Evolutionary conservation across 306 rosid genomes (phyloP).

Genomic region (Gillenia trifoliata): DNA sequence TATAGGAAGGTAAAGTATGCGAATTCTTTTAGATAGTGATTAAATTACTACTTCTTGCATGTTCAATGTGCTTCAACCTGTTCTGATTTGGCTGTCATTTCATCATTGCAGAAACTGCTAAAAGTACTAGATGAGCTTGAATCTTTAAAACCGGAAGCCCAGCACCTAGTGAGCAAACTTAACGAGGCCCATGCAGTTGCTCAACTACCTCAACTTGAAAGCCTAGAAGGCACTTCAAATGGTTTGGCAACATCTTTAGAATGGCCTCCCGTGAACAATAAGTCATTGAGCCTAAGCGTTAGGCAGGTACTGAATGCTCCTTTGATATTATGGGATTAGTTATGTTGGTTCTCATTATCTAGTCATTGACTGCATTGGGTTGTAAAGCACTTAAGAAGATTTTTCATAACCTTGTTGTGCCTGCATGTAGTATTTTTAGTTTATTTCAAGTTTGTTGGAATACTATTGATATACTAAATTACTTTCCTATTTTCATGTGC

Average conservation of each 20-base stretch:
- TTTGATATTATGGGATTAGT: background rate
- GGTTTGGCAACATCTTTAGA: conserved; percentile 40
- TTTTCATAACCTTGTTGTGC: background rate
- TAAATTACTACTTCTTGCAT: background rate
- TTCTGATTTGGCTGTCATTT: conserved; percentile 16
- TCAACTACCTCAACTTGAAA: conserved; percentile 36
- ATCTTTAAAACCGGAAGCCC: conserved; percentile 64
- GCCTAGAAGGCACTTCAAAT: conserved; percentile 32
- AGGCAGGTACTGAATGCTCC: conserved; percentile 47
- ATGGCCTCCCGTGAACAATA: conserved; percentile 47
- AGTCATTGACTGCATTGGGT: background rate
- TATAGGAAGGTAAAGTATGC: conserved; percentile 56
- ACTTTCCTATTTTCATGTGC: conserved; percentile 19
- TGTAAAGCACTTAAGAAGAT: conserved; percentile 5
- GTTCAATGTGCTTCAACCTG: conserved; percentile 4
- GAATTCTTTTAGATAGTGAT: background rate
- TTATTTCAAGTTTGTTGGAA: conserved; percentile 7
- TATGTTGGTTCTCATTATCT: background rate
- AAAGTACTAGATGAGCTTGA: conserved; percentile 75
- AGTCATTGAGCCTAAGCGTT: conserved; percentile 23
- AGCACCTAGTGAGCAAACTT: conserved; percentile 40
- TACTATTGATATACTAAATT: background rate
- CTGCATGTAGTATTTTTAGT: background rate
- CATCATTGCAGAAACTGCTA: conserved; percentile 44
- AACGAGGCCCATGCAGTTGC: conserved; percentile 36